Evolutionary conservation across 2,329 filamentous ascomycete species (phyloP).

Genomic region (Aureobasidium sp.): DNA sequence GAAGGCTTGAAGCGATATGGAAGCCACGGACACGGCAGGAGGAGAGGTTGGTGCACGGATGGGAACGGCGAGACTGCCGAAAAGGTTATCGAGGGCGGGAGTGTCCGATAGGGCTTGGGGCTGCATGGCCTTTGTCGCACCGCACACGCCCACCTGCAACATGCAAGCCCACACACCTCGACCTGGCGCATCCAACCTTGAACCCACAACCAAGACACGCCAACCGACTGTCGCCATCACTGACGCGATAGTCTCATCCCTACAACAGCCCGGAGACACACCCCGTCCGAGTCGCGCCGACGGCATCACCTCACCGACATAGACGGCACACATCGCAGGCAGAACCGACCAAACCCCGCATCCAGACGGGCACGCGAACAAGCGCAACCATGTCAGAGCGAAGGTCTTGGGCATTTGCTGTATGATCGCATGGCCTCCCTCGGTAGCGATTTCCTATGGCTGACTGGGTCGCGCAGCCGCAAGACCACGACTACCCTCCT

Average conservation of each 20-base stretch:
- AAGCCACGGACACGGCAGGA: neutral
- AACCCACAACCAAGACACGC: neutral
- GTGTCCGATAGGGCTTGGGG: neutral
- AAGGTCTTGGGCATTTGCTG: slow-evolving; percentile 14
- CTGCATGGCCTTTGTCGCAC: neutral
- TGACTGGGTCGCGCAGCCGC: slow-evolving; percentile 20
- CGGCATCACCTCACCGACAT: neutral
- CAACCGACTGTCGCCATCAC: neutral
- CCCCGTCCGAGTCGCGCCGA: neutral
- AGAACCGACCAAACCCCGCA: neutral
- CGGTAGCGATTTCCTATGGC: neutral
- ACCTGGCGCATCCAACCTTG: neutral
- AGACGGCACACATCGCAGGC: neutral
- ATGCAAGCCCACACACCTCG: neutral
- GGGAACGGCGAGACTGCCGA: neutral
- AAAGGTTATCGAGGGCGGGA: neutral
- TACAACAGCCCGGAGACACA: neutral
- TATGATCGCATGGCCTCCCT: slow-evolving; percentile 4
- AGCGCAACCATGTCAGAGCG: slow-evolving; percentile 13
- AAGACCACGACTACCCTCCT: slow-evolving; percentile 38
- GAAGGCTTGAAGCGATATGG: neutral
- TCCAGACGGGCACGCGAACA: neutral
- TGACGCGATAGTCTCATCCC: neutral
- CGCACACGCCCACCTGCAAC: neutral
- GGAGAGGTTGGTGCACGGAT: neutral